Evolutionary conservation across 2,329 filamentous ascomycete species (phyloP).

Genomic region (Fusarium sp.): DNA sequence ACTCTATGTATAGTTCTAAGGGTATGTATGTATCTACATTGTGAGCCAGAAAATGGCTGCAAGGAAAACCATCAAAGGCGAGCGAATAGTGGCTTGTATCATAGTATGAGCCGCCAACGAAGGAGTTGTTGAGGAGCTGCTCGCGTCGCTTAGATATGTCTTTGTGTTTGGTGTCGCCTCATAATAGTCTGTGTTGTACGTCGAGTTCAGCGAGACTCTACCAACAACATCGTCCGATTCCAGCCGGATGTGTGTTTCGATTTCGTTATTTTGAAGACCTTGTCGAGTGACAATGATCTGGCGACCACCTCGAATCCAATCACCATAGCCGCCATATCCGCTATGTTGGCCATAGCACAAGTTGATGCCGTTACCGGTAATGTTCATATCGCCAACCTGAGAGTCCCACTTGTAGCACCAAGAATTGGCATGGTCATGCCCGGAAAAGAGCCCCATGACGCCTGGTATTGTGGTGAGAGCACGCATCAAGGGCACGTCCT

Average conservation of each 20-base stretch:
- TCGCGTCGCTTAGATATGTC: constrained; percentile 33
- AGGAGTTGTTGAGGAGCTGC: not conserved
- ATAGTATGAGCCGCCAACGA: not conserved
- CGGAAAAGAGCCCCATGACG: constrained; percentile 69
- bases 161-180: constrained; percentile 55
- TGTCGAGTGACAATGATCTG: constrained; percentile 63
- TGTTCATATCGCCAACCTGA: constrained; percentile 59
- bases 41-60: constrained; percentile 7
- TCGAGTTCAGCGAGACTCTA: constrained; percentile 65
- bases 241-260: constrained; percentile 70
- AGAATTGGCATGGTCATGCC: constrained; percentile 73
- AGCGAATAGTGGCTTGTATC: not conserved
- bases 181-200: constrained; percentile 68
- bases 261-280: constrained; percentile 52
- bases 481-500: constrained; percentile 72
- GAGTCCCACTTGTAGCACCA: constrained; percentile 67
- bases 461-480: constrained; percentile 66
- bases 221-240: constrained; percentile 66
- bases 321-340: constrained; percentile 76
- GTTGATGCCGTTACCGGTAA: constrained; percentile 57
- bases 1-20: not conserved
- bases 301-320: constrained; percentile 69
- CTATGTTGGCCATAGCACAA: constrained; percentile 72
- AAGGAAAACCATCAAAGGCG: not conserved
- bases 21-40: constrained; percentile 3